Evolutionary conservation across 208 protist genomes (phyloP), one percentile per base, ranked within the genome.

Genomic region (Leishmania mexicana): DNA sequence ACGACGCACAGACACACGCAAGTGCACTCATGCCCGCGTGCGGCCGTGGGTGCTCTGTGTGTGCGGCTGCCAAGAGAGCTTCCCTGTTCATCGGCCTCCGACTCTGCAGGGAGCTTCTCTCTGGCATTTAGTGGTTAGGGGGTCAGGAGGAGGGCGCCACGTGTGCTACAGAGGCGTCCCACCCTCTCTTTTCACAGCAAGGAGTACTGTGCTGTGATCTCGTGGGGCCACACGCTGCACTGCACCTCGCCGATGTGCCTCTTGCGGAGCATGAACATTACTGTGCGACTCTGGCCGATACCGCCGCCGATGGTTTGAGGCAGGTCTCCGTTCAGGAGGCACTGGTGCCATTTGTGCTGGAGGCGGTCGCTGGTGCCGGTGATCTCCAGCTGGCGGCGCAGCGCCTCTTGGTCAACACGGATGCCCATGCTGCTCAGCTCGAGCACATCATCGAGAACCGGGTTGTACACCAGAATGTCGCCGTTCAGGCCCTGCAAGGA

Each of bases 341-440:
- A 76, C 84, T 97, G 88, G 71, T 98, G 96, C 89, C 91, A 98
- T 11, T 58, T 68, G 58, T 90, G 87, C 68, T 91, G 76, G 58
- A 94, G 77, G 65, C 90, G 91, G n/a, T 93, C 86, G 58, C 91
- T 88, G 79, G 89, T 83, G 19, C 88, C 87, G n/a, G 86, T 90
- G 60, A 96, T 85, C 45, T 93, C 78, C 11, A 98, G 83, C 88
- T 98, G 96, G 38, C 86, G 86, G 42, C 87, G 75, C 47, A 98
- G 84, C 35, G 94, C 89, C 47, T 94, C 94, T 38, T 87, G 71
- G 81, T 98, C 92, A 31, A 98, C 96, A 79, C 96, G 92, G 85
- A 98, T 98, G 75, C 96, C 96, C 96, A 98, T 98, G 78, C 89
- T 95, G 82, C 91, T 95, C 28, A 98, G 86, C 88, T 98, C 96